Percentiles rank a stretch among this genome's conserved stretches.
phyloP scores from a whole-genome alignment of 2,329 filamentous ascomycete genomes.

The Curvularia lunata region DNA sequence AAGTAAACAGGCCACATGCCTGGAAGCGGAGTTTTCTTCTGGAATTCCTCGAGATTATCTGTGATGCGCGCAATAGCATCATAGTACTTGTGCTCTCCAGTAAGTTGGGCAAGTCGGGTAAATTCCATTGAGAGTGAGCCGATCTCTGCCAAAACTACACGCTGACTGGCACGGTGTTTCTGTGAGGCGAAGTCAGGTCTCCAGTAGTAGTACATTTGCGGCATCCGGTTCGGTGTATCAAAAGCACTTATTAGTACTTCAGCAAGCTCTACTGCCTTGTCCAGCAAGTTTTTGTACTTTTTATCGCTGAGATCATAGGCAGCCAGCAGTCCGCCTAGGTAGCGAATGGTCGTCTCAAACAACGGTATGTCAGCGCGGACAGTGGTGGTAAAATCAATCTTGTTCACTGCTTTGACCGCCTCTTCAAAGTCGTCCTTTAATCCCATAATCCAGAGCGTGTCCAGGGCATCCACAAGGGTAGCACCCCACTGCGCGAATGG shows the following conservation, averaged over 20 bases:
- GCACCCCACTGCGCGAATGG: conserved; percentile 93
- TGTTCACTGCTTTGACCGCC: conserved; percentile 64
- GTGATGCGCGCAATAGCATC: conserved; percentile 57
- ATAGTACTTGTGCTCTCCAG: conserved; percentile 56
- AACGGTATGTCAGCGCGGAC: conserved; percentile 63
- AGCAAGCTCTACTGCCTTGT: conserved; percentile 68
- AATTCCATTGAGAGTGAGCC: conserved; percentile 58
- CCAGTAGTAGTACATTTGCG: conserved; percentile 65
- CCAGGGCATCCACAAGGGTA: conserved; percentile 77
- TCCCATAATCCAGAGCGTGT: conserved; percentile 77
- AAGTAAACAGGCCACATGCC: conserved; percentile 58
- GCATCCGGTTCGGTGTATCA: conserved; percentile 72
- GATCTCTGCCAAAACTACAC: conserved; percentile 56
- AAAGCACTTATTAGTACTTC: conserved; percentile 70
- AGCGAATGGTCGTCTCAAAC: conserved; percentile 75
- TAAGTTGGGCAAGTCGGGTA: conserved; percentile 55
- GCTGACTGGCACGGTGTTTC: conserved; percentile 49
- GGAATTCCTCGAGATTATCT: conserved; percentile 52
- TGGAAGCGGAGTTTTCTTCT: conserved; percentile 54
- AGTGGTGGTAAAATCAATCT: conserved; percentile 67
- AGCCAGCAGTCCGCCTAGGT: conserved; percentile 71
- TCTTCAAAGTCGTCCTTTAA: conserved; percentile 69
- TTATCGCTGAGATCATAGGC: conserved; percentile 70
- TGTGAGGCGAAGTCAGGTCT: conserved; percentile 50
- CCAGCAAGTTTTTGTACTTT: conserved; percentile 59